Evolutionary conservation across 176 grass and related monocot genomes (phyloP).

Genomic region (Juncus effusus): DNA sequence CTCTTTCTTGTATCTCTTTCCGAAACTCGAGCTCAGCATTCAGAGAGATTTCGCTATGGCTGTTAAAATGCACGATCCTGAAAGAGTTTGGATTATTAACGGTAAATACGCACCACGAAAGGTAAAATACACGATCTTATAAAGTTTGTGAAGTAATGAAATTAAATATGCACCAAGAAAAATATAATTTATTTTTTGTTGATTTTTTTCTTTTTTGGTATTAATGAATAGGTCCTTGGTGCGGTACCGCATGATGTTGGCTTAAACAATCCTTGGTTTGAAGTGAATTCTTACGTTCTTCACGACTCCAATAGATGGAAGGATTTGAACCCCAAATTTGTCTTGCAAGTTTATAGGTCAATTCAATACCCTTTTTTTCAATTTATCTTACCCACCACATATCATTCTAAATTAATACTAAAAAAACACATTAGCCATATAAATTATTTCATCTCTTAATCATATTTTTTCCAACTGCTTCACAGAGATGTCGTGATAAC

Average conservation of each 20-base stretch:
- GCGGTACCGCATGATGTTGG: slow-evolving; percentile 84
- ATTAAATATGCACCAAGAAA: neutral
- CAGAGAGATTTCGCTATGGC: slow-evolving; percentile 75
- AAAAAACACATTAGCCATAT: no score
- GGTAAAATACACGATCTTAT: slow-evolving; percentile 51
- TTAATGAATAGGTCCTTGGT: slow-evolving; percentile 40
- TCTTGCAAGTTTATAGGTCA: slow-evolving; percentile 50
- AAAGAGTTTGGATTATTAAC: slow-evolving; percentile 33
- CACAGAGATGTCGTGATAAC: slow-evolving; percentile 48
- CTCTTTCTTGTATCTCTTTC: slow-evolving; percentile 57
- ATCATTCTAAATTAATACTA: no score
- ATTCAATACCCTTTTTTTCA: slow-evolving; percentile 14
- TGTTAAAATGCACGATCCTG: slow-evolving; percentile 77
- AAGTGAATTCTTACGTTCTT: slow-evolving; percentile 69
- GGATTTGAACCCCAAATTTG: slow-evolving; percentile 96
- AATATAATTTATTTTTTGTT: neutral
- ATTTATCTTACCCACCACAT: no score
- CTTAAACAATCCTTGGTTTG: slow-evolving; percentile 62
- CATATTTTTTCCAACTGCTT: neutral
- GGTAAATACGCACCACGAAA: slow-evolving; percentile 33
- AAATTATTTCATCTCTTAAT: neutral
- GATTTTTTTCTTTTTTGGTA: slow-evolving; percentile 5
- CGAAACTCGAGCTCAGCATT: slow-evolving; percentile 58
- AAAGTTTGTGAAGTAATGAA: no score
- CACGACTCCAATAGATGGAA: slow-evolving; percentile 78